Evolutionary conservation across 2,329 filamentous ascomycete genomes (phyloP).

Genomic region (Neofusicoccum sp.): DNA sequence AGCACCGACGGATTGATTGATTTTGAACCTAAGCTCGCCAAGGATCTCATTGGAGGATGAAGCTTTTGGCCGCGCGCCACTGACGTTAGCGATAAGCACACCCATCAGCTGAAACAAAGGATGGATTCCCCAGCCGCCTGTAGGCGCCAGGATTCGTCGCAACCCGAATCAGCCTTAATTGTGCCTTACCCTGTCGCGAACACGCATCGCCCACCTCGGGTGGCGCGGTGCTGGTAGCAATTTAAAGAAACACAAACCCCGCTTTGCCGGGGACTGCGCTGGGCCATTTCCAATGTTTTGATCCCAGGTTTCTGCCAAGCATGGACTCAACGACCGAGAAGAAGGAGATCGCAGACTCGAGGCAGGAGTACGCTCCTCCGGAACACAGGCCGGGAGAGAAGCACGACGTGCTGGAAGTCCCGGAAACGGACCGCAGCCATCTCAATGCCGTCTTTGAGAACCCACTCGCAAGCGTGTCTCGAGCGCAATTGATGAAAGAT

Average conservation of each 20-base stretch:
- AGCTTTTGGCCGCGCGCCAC: not conserved
- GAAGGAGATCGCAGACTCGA: not conserved
- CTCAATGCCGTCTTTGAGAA: constrained; percentile 49
- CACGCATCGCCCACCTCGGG: not conserved
- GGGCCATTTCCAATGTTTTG: not conserved
- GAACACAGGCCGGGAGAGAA: not conserved
- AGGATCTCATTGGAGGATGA: not conserved
- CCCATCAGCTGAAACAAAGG: not conserved
- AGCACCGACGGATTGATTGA: not conserved
- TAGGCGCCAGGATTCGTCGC: not conserved
- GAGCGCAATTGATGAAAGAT: constrained; percentile 54
- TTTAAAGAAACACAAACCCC: not conserved
- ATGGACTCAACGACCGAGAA: not conserved
- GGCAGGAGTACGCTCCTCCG: not conserved
- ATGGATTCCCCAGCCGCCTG: not conserved
- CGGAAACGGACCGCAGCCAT: not conserved
- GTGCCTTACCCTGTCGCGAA: not conserved
- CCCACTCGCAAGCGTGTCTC: constrained; percentile 56
- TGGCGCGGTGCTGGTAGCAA: too few species aligned
- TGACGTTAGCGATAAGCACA: not conserved
- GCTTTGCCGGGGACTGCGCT: not conserved
- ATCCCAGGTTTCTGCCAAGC: not conserved
- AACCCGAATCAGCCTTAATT: not conserved
- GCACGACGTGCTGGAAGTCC: not conserved
- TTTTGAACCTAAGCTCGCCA: not conserved